phyloP scores from a whole-genome alignment of 495 filamentous ascomycete genomes.

The Beverwykella pulmonaria region DNA sequence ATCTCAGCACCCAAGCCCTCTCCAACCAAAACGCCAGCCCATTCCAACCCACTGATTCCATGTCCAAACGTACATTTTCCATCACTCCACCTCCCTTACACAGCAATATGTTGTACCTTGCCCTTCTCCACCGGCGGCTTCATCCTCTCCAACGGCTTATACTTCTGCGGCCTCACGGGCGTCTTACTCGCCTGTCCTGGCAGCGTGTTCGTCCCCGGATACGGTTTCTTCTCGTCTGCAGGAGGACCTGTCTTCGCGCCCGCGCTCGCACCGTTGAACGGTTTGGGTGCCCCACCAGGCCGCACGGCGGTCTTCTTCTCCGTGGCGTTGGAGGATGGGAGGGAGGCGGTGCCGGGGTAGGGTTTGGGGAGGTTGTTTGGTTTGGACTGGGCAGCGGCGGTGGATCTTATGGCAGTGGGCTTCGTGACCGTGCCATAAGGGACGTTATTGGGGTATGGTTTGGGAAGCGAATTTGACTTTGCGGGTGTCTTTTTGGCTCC shows the following conservation, averaged over 20 bases:
- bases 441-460: conserved; percentile 6
- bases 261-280: not conserved
- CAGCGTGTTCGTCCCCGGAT: conserved; percentile 30
- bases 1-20: no score
- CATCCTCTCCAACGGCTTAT: conserved; percentile 20
- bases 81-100: not conserved
- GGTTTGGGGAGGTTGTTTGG: conserved; percentile 4
- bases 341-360: not conserved
- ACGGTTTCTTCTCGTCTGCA: conserved; percentile 11
- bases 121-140: conserved; percentile 13
- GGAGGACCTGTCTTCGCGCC: not conserved
- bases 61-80: not conserved
- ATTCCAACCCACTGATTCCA: no score
- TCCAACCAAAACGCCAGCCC: not conserved
- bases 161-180: conserved; percentile 22
- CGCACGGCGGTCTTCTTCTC: conserved; percentile 26
- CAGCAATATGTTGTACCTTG: conserved; percentile 20
- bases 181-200: conserved; percentile 18
- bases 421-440: not conserved
- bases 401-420: not conserved
- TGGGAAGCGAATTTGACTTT: not conserved
- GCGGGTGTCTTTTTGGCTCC: not conserved
- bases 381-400: not conserved
- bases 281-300: conserved; percentile 11
- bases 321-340: conserved; percentile 7